Evolutionary conservation across 2,329 filamentous ascomycete genomes (phyloP), one percentile per base, ranked within the genome.

Genomic region (Mariannaea elegans): DNA sequence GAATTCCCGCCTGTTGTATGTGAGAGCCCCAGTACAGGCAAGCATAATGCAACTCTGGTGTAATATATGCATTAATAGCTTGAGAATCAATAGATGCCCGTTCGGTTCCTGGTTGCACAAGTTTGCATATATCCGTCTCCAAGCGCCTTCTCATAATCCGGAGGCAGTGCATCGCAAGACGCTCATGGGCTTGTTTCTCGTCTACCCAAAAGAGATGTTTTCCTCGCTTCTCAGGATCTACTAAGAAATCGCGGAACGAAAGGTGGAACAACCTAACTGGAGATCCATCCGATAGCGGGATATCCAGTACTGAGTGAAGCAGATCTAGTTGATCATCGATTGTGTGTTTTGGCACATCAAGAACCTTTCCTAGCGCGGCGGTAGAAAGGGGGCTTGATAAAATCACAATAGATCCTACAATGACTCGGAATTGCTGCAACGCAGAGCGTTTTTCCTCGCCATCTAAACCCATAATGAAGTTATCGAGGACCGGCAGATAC

Each of bases 1-100:
- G 65, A 41, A 34, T 21, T 29, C 60, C 59, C 62, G 71, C 72
- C 27, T 68, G 47, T 8, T 42, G 59, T 8, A 73, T 42, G 63
- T 80, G 77, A 46, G 73, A n/a, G 1, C 62, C 42, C 67, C 75
- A 81, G 59, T 79, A 77, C 2, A 66, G 67, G 61, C 75, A 79
- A 13, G 76, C 77, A 23, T 52, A 52, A 23, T 34, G 36, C 29
- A 52, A 23, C n/a, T 44, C 34, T 16, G 34, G 3, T 16, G 14
- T 4, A 3, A 36, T 36, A n/a, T 16, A n/a, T n/a, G 34, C n/a
- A 13, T 13, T 7, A 3, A 36, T 36, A 13, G 7, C 12, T 31
- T 31, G 2, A n/a, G 14, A 7, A n/a, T 36, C 18, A n/a, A 13
- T n/a, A 36, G 14, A 13, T 13, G 18, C n/a, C 7, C 34, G 34